Percentiles rank a stretch among this genome's conserved stretches.
These are phyloP conservation scores for Ganoderma boninense DNA, from an alignment of 1,284 basidiomycete species.

Conservation along the genomic window DNA sequence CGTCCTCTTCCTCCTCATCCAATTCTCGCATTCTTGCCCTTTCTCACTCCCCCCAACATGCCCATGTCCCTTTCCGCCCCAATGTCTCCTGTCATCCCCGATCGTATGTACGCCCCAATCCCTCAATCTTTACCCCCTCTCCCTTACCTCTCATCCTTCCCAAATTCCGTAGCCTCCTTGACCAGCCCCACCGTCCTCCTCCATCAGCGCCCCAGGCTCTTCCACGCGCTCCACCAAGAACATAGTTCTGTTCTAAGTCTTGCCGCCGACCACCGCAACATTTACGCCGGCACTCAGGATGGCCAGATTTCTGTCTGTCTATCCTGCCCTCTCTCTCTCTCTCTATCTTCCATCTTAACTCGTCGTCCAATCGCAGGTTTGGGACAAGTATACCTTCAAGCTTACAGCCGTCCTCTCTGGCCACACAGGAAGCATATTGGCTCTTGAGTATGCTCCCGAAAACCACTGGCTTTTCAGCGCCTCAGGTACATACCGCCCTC, in stretches of 20 bases:
- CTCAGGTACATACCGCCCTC: conserved; percentile 54
- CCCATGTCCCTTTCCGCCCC: conserved; percentile 12
- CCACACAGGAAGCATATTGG: conserved; percentile 88
- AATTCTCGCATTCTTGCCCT: background rate
- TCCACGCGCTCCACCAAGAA: conserved; percentile 76
- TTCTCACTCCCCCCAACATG: background rate
- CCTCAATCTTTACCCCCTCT: conserved; percentile 18
- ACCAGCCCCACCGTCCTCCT: conserved; percentile 30
- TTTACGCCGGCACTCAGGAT: conserved; percentile 88
- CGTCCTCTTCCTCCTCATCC: background rate
- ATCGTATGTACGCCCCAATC: conserved; percentile 34
- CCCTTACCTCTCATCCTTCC: background rate
- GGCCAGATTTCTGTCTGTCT: conserved; percentile 71
- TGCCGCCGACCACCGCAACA: conserved; percentile 74
- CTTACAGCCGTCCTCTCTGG: conserved; percentile 81
- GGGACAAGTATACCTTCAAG: conserved; percentile 78
- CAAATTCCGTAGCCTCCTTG: conserved; percentile 35
- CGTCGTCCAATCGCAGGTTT: conserved; percentile 67
- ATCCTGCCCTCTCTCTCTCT: conserved; percentile 1
- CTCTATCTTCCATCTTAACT: conserved; percentile 12
- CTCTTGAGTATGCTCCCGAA: conserved; percentile 80
- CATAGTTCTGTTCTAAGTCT: conserved; percentile 80
- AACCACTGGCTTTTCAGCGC: conserved; percentile 89
- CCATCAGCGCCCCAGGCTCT: conserved; percentile 42
- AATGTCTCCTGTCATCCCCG: conserved; percentile 31